These are phyloP conservation scores for Moelleriella libera DNA, from an alignment of 2,329 filamentous ascomycete species.

Conservation along the genomic window DNA sequence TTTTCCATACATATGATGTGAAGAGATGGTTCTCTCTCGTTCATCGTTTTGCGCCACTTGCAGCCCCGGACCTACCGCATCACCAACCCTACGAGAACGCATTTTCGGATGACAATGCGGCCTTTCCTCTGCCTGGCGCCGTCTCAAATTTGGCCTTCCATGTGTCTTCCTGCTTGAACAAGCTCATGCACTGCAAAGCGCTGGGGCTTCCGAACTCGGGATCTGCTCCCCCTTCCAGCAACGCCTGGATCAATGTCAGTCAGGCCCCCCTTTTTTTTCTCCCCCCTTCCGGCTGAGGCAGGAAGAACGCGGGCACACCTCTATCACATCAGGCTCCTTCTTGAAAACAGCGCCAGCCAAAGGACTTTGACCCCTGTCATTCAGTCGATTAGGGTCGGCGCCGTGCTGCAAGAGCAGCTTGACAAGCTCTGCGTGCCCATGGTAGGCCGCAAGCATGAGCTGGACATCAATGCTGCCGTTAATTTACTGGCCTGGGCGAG, in stretches of 20 bases:
- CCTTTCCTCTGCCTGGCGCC: conserved; percentile 33
- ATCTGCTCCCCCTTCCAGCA: conserved; percentile 39
- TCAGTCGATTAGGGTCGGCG: conserved; percentile 53
- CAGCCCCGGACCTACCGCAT: too few species aligned
- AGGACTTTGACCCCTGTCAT: conserved; percentile 54
- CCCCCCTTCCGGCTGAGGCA: neutral
- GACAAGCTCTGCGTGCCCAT: conserved; percentile 49
- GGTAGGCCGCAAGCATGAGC: conserved; percentile 62
- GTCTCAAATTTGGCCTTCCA: conserved; percentile 35
- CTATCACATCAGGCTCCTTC: conserved; percentile 49
- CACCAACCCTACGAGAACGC: too few species aligned
- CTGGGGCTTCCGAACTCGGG: conserved; percentile 36
- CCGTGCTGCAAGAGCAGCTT: conserved; percentile 45
- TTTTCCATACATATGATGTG: too few species aligned
- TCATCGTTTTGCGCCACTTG: too few species aligned
- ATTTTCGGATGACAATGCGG: conserved; percentile 1
- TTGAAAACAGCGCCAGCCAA: conserved; percentile 64
- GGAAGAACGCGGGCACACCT: conserved; percentile 19
- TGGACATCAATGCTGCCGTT: conserved; percentile 10
- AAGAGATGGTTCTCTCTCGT: too few species aligned
- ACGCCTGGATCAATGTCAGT: conserved; percentile 15
- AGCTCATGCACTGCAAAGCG: conserved; percentile 30
- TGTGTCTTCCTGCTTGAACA: conserved; percentile 37
- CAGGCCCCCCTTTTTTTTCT: neutral
- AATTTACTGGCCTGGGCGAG: neutral